Evolutionary conservation across 2,329 filamentous ascomycete species (phyloP).

Genomic region (Leptographium flavum): DNA sequence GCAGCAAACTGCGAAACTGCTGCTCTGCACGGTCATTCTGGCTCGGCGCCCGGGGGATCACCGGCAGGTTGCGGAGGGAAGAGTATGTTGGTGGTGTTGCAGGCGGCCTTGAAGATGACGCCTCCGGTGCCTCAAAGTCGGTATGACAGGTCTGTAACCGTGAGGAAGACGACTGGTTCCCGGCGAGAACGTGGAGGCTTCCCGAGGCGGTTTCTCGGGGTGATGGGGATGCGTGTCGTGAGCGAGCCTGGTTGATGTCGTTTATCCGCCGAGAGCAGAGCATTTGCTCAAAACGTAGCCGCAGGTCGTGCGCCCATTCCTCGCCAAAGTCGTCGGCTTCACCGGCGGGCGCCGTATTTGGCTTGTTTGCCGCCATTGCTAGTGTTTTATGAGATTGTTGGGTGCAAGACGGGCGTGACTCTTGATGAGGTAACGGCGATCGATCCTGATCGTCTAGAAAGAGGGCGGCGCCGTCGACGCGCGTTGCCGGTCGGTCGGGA

Average conservation of each 20-base stretch:
- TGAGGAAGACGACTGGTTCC: constrained; percentile 15
- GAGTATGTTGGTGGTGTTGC: constrained; percentile 32
- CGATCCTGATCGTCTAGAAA: too few relatives aligned
- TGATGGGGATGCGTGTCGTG: constrained; percentile 42
- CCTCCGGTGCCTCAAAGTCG: background rate
- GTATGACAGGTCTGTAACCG: constrained; percentile 33
- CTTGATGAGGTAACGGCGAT: background rate
- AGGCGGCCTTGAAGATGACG: background rate
- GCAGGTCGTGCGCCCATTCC: constrained; percentile 64
- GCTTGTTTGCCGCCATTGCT: constrained; percentile 16
- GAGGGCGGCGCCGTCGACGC: constrained; percentile 5
- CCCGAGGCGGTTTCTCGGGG: constrained; percentile 33
- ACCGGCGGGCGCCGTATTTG: constrained; percentile 10
- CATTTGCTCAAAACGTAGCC: constrained; percentile 72
- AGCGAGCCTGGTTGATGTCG: constrained; percentile 56
- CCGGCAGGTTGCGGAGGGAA: constrained; percentile 34
- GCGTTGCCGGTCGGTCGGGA: background rate
- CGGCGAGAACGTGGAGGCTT: constrained; percentile 28
- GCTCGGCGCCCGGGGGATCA: constrained; percentile 57
- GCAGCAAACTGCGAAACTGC: constrained; percentile 68
- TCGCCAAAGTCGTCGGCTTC: constrained; percentile 42
- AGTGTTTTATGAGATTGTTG: constrained; percentile 8
- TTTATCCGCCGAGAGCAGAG: constrained; percentile 79
- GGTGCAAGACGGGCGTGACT: too few relatives aligned
- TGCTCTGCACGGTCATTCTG: constrained; percentile 49